Conservation (phyloP, 75 land plant species). For the Picea sitchensis region DNA sequence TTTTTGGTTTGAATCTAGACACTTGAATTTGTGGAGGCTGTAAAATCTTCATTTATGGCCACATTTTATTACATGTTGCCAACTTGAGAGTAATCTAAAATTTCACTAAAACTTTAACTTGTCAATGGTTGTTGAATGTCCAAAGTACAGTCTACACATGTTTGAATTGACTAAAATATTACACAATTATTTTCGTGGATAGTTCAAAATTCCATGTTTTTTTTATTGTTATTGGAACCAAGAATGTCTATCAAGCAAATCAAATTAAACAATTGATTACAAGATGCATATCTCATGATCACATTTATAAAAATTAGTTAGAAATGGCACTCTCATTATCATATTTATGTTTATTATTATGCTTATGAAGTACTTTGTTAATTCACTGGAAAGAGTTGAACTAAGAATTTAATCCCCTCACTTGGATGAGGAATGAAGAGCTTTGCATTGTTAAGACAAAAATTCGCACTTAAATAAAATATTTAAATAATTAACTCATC, state of each 20-base stretch:
- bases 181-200: neutral
- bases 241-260: neutral
- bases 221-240: neutral
- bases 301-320: neutral
- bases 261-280: too few species aligned
- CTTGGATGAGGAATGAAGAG: neutral
- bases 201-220: neutral
- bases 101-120: neutral
- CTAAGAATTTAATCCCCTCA: neutral
- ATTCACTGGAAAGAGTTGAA: neutral
- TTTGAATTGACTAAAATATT: neutral
- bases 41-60: neutral
- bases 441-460: neutral
- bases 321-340: neutral
- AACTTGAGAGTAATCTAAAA: neutral
- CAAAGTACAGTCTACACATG: neutral
- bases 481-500: neutral
- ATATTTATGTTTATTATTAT: neutral
- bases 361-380: neutral
- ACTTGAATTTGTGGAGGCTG: too few species aligned
- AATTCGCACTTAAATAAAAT: neutral
- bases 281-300: neutral
- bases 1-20: too few species aligned
- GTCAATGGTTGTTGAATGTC: neutral
- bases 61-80: neutral